Percentiles rank a stretch among this genome's conserved stretches.
Evolutionary conservation across 495 filamentous ascomycete species (phyloP).

Genomic region (Penicillium soppii): DNA sequence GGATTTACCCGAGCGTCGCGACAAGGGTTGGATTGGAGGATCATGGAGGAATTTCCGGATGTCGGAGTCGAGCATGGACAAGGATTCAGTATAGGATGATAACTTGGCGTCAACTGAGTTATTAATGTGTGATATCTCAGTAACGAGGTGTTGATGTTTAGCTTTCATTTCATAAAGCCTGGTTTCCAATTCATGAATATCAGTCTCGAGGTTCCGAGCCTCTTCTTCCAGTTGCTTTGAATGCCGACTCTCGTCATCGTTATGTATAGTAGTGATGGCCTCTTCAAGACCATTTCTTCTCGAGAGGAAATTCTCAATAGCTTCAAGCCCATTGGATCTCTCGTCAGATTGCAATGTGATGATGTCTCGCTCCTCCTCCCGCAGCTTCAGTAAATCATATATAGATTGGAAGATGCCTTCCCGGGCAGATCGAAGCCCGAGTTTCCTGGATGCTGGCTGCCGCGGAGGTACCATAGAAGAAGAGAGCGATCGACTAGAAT

Average conservation of each 20-base stretch:
- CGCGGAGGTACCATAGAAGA: conserved; percentile 57
- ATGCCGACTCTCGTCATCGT: conserved; percentile 35
- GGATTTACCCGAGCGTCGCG: conserved; percentile 20
- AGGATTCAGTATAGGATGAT: conserved; percentile 56
- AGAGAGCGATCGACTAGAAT: conserved; percentile 20
- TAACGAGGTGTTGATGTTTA: conserved; percentile 58
- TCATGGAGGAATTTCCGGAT: conserved; percentile 41
- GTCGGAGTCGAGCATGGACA: conserved; percentile 55
- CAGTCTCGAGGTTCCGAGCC: conserved; percentile 49
- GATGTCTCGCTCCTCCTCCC: conserved; percentile 66
- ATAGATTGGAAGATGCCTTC: conserved; percentile 71
- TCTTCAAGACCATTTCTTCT: conserved; percentile 48
- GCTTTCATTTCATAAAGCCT: conserved; percentile 67
- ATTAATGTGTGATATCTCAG: conserved; percentile 59
- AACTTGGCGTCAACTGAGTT: conserved; percentile 62
- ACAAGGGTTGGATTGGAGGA: conserved; percentile 47
- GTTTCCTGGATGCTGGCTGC: conserved; percentile 55
- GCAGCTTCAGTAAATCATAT: conserved; percentile 66
- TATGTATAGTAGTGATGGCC: conserved; percentile 42
- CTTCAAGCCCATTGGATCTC: conserved; percentile 57
- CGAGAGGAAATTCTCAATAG: conserved; percentile 59
- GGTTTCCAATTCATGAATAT: conserved; percentile 64
- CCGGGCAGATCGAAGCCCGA: conserved; percentile 66
- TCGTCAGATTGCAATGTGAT: conserved; percentile 56
- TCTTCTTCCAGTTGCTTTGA: conserved; percentile 50